Conservation (phyloP, 2,329 filamentous ascomycete species). For the Trichoderma atrobrunneum region DNA sequence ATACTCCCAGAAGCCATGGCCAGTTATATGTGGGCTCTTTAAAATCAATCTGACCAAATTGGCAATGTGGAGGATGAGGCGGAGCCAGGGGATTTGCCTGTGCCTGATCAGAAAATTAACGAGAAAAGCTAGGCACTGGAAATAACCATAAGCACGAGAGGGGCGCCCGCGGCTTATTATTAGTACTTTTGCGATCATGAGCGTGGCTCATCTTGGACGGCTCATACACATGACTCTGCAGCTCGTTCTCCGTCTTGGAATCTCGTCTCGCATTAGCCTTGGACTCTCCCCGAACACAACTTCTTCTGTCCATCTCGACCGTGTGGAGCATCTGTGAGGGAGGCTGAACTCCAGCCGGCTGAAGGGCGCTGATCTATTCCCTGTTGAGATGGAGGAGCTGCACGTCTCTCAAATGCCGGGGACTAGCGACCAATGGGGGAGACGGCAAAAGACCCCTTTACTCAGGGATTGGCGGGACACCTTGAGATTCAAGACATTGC, state of each 20-base stretch:
- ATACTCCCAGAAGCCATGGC: slow-evolving; percentile 15
- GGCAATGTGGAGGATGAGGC: slow-evolving; percentile 13
- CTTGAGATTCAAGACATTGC: slow-evolving; percentile 12
- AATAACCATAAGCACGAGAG: slow-evolving; percentile 6
- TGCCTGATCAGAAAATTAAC: slow-evolving; percentile 1
- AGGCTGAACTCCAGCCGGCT: slow-evolving; percentile 15
- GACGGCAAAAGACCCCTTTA: background rate
- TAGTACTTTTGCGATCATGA: slow-evolving; percentile 14
- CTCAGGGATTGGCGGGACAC: slow-evolving; percentile 4
- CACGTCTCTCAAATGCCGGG: slow-evolving; percentile 16
- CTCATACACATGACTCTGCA: background rate
- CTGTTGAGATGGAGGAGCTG: slow-evolving; percentile 7
- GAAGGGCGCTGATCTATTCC: slow-evolving; percentile 18
- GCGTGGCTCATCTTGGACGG: slow-evolving; percentile 10
- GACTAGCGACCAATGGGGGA: slow-evolving; percentile 5
- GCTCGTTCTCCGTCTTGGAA: background rate
- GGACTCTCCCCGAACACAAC: background rate
- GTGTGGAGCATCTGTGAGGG: background rate
- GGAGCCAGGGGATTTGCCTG: slow-evolving; percentile 6
- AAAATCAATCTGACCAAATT: slow-evolving; percentile 2
- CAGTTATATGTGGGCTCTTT: slow-evolving; percentile 3
- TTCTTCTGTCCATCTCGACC: background rate
- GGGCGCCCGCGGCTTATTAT: slow-evolving; percentile 17
- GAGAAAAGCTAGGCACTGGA: background rate
- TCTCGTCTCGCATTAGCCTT: background rate